Conservation (phyloP, 305 asterid genomes). For the Ajuga reptans region DNA sequence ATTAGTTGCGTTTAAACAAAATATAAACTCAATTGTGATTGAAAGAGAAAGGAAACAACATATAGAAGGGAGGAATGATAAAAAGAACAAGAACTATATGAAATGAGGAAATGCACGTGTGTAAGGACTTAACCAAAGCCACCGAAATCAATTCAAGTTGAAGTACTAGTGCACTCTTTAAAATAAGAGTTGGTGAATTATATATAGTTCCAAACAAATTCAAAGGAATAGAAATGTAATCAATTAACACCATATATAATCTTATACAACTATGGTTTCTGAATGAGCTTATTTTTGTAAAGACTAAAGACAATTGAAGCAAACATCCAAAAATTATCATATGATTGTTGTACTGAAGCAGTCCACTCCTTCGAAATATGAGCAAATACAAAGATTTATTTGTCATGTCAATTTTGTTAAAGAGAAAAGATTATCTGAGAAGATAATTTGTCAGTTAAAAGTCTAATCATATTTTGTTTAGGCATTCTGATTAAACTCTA, state of each 20-base stretch:
- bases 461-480: background rate
- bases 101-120: no score
- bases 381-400: background rate
- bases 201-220: no score
- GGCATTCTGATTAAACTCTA: background rate
- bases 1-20: no score
- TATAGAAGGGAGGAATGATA: no score
- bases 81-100: no score
- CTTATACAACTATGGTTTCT: background rate
- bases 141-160: no score
- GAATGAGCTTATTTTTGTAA: background rate
- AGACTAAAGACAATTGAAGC: background rate
- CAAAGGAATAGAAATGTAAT: no score
- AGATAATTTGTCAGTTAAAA: background rate
- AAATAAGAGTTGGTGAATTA: no score
- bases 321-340: background rate
- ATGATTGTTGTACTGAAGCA: background rate
- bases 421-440: background rate
- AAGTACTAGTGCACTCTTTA: no score
- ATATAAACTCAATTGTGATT: no score
- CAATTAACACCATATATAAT: background rate
- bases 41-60: no score
- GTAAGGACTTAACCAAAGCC: no score
- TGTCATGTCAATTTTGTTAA: background rate
- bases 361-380: background rate